Evolutionary conservation across 805 yeast species (phyloP).

Genomic region (Ogataea methylovora): DNA sequence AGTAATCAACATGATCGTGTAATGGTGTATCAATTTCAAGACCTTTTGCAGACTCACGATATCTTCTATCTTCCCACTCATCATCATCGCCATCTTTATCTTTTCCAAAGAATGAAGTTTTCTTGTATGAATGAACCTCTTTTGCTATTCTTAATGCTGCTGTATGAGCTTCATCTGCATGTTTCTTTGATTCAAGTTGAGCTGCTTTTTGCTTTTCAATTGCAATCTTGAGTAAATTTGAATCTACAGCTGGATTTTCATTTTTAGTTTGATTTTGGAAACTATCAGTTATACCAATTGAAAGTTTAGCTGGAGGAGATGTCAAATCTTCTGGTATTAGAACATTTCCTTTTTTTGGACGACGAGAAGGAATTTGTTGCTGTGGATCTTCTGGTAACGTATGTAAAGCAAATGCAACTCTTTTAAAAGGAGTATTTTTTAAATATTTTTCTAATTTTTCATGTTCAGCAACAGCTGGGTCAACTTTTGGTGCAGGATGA

Average conservation of each 20-base stretch:
- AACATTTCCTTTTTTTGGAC: slow-evolving; percentile 48
- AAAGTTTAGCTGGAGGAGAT: slow-evolving; percentile 55
- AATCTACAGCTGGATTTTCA: slow-evolving; percentile 26
- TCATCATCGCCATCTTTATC: slow-evolving; percentile 20
- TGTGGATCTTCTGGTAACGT: slow-evolving; percentile 45
- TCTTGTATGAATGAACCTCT: slow-evolving; percentile 48
- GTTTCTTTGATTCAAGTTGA: slow-evolving; percentile 55
- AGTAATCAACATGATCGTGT: slow-evolving; percentile 36
- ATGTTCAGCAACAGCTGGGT: neutral
- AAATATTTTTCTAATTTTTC: slow-evolving; percentile 2
- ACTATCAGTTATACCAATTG: slow-evolving; percentile 58
- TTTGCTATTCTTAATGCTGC: slow-evolving; percentile 64
- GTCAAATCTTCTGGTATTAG: slow-evolving; percentile 58
- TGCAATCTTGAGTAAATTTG: slow-evolving; percentile 46
- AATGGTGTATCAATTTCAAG: slow-evolving; percentile 65
- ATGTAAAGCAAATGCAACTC: slow-evolving; percentile 47
- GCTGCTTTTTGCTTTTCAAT: slow-evolving; percentile 51
- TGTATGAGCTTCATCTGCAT: slow-evolving; percentile 68
- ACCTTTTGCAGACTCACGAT: slow-evolving; percentile 7
- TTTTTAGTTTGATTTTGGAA: slow-evolving; percentile 24
- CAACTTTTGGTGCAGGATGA: slow-evolving; percentile 1
- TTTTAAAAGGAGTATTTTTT: slow-evolving; percentile 28
- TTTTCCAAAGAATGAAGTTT: slow-evolving; percentile 1
- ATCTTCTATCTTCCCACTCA: slow-evolving; percentile 13
- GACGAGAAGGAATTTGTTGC: slow-evolving; percentile 53